Evolutionary conservation across 805 yeast species (phyloP), one percentile per base, ranked within the genome.

Genomic region (Babjeviella inositovora): DNA sequence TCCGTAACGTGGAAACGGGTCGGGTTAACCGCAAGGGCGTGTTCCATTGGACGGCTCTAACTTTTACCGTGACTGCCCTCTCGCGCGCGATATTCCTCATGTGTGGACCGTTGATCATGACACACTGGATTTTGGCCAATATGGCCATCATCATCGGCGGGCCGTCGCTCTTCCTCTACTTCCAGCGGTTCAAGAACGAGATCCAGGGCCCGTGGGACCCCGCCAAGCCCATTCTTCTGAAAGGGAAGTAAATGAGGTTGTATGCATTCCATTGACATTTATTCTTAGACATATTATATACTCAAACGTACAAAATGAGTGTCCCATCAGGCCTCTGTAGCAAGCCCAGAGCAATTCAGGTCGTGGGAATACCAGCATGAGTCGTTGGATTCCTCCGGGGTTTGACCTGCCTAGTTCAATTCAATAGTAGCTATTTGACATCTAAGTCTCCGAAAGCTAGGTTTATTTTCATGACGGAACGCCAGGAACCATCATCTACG

Each of bases 131-230:
- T 3, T 24, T 48, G 2, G 38, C 62, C 5, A 70, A 70, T 27
- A 33, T 56, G 0, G 38, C 53, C 19, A 61, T 79, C 2, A 43
- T 57, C 3, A 45, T 75, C 6, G 50, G 66, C 2, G 60, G 80
- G 12, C 94, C 94, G 2, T 56, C 60, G 23, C 73, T 80, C 48
- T 74, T 80, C 35, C 46, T 80, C 22, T 59, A 58, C 15, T 49
- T 82, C 18, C 94, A 81, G 39, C 64, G 67, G 43, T 80, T 80
- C 41, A 81, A 81, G 44, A 79, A 71, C 40, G 93, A 80, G 43
- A 52, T 81, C 24, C 85, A 77, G 43, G 94, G 94, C 0, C 94
- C 94, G 1, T 81, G 94, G 94, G 94, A 81, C 42, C 69, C 76
- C 2, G 93, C 93, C 5, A 70, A 64, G 38, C 93, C 93, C 1